These are phyloP conservation scores for Kalmanozyma brasiliensis DNA, from an alignment of 1,284 basidiomycete genomes.

Conservation along the genomic window DNA sequence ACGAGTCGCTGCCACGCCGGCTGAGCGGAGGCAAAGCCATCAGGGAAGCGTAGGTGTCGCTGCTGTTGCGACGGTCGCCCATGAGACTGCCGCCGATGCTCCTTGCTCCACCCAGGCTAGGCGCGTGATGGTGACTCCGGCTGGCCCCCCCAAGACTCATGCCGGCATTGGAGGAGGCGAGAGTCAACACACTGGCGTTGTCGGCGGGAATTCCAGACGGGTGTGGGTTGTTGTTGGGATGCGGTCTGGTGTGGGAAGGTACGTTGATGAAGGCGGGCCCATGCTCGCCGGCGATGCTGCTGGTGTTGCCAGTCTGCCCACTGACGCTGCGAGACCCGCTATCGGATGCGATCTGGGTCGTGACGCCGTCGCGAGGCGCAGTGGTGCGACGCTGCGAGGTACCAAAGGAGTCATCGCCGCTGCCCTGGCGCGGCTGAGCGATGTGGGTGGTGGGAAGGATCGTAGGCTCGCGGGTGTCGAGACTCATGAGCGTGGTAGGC, in stretches of 20 bases:
- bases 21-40: conserved; percentile 62
- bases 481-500: conserved; percentile 88
- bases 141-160: conserved; percentile 51
- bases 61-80: conserved; percentile 57
- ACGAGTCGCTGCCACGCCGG: conserved; percentile 60
- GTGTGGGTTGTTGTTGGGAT: conserved; percentile 92
- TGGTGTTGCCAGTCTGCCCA: conserved; percentile 17
- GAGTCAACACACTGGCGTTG: conserved; percentile 89
- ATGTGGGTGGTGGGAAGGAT: conserved; percentile 79
- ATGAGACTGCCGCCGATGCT: conserved; percentile 59
- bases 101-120: conserved; percentile 54
- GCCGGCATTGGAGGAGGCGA: conserved; percentile 82
- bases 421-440: conserved; percentile 77
- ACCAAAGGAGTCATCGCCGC: conserved; percentile 31
- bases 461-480: conserved; percentile 72
- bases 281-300: conserved; percentile 16
- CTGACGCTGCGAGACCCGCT: conserved; percentile 24
- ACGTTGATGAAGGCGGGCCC: conserved; percentile 45
- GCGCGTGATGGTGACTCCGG: conserved; percentile 47
- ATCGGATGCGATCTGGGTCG: conserved; percentile 28
- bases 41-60: conserved; percentile 60
- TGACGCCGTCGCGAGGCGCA: conserved; percentile 31
- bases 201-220: conserved; percentile 88
- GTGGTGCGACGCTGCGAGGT: conserved; percentile 31
- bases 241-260: conserved; percentile 86